Evolutionary conservation across 306 rosid genomes (phyloP), one percentile per base, ranked within the genome.

Genomic region (Arachis hypogaea): DNA sequence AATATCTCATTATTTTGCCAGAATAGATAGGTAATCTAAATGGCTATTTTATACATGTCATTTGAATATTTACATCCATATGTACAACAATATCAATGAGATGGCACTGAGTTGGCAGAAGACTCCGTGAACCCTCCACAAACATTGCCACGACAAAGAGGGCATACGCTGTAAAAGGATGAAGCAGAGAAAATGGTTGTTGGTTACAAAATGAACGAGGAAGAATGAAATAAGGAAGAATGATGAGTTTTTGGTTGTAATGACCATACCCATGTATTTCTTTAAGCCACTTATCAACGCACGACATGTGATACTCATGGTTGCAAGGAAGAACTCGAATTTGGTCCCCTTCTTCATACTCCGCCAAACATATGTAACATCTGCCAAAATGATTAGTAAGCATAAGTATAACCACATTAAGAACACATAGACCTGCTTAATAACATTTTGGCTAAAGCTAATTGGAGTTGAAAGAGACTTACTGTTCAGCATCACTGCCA

Each of bases 211-310:
- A 50, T 62, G 18, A 42, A 33, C 36, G 59, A 28, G 61, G 63
- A 50, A 2, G 22, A 68, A 68, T 68, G 62, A 28, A 62, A 51
- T 29, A 55, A 68, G 45, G 46, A 29, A 65, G 58, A 52, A 55
- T 55, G 63, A 7, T 28, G 46, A 22, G 44, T 66, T 40, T 58
- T 28, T 42, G 59, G 66, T 55, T 1, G 9, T 6, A 74, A 16
- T 46, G 66, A 58, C 66, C 14, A 16, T 88, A 95, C 99, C 98
- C 96, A 11, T 95, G 98, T 70, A 95, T 92, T 89, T 95, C 99
- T 76, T 88, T 95, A 11, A 95, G 94, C 99, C 99, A 95, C 87
- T 95, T 95, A 55, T 95, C 99, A 3, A 95, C 93, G 43, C 99
- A 92, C 1, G 80, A 72, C 96, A 88, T 88, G 75, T 95, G 99